A percentile compares a stretch with the other conserved stretches of the same genome.
Evolutionary conservation across 352 stramenopile species (phyloP).

Genomic region (Phytophthora fragariae): DNA sequence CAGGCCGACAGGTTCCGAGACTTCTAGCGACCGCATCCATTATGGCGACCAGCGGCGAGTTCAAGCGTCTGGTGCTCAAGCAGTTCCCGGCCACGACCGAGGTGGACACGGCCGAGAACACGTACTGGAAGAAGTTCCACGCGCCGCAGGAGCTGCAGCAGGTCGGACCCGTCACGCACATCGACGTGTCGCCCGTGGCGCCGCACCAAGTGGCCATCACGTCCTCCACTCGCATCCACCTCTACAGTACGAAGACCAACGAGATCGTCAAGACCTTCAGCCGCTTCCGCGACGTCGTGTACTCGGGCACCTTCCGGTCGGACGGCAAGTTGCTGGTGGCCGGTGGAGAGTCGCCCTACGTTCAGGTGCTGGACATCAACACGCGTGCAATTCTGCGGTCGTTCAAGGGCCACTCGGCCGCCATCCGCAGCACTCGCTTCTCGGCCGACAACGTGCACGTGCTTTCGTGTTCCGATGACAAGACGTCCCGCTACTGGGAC

Average conservation of each 20-base stretch:
- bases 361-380: slow-evolving; percentile 89
- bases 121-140: slow-evolving; percentile 92
- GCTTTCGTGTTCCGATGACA: slow-evolving; percentile 92
- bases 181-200: slow-evolving; percentile 81
- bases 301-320: slow-evolving; percentile 86
- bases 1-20: slow-evolving; percentile 1
- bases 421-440: slow-evolving; percentile 84
- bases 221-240: slow-evolving; percentile 86
- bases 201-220: slow-evolving; percentile 89
- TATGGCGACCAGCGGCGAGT: slow-evolving; percentile 82
- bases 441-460: slow-evolving; percentile 87
- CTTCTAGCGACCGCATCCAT: neutral
- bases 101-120: slow-evolving; percentile 79
- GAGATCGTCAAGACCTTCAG: slow-evolving; percentile 91
- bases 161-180: slow-evolving; percentile 84
- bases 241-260: slow-evolving; percentile 86
- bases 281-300: slow-evolving; percentile 88
- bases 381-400: slow-evolving; percentile 86
- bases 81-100: slow-evolving; percentile 85
- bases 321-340: slow-evolving; percentile 91
- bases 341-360: slow-evolving; percentile 73
- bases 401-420: slow-evolving; percentile 86
- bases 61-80: slow-evolving; percentile 89
- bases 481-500: slow-evolving; percentile 90
- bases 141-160: slow-evolving; percentile 85